These are phyloP conservation scores for Musa balbisiana DNA, from an alignment of 202 grass and related monocot species.

Conservation along the genomic window DNA sequence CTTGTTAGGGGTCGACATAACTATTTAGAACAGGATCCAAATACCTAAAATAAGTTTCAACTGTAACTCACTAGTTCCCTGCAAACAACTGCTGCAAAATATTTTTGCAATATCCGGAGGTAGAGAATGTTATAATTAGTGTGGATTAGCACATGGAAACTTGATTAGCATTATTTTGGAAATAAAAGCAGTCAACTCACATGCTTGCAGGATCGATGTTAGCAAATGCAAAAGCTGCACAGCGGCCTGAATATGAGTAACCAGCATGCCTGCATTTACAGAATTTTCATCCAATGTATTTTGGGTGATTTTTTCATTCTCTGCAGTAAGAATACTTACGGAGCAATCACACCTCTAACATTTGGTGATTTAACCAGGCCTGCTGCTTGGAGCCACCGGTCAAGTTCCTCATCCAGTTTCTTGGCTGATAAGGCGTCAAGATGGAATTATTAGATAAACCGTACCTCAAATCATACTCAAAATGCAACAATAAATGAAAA, in stretches of 20 bases:
- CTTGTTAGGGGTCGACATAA: too few relatives aligned
- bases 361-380: conserved; percentile 66
- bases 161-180: too few relatives aligned
- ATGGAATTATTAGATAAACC: conserved; percentile 25
- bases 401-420: conserved; percentile 80
- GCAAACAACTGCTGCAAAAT: background rate
- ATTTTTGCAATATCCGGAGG: background rate
- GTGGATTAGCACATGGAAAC: background rate
- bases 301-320: background rate
- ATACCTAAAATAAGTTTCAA: background rate
- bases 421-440: conserved; percentile 46
- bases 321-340: conserved; percentile 44
- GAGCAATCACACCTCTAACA: conserved; percentile 87
- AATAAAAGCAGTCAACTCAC: conserved; percentile 36
- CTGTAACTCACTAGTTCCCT: background rate
- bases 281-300: conserved; percentile 11
- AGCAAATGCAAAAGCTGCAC: conserved; percentile 95
- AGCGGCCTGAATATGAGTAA: conserved; percentile 87
- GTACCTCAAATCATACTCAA: background rate
- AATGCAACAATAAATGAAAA: background rate
- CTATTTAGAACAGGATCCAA: too few relatives aligned
- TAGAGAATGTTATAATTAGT: background rate
- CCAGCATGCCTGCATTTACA: conserved; percentile 73
- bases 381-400: conserved; percentile 56
- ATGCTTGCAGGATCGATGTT: conserved; percentile 87